Conservation (phyloP, 2,329 filamentous ascomycete species). For the Trichoderma brevicompactum region DNA sequence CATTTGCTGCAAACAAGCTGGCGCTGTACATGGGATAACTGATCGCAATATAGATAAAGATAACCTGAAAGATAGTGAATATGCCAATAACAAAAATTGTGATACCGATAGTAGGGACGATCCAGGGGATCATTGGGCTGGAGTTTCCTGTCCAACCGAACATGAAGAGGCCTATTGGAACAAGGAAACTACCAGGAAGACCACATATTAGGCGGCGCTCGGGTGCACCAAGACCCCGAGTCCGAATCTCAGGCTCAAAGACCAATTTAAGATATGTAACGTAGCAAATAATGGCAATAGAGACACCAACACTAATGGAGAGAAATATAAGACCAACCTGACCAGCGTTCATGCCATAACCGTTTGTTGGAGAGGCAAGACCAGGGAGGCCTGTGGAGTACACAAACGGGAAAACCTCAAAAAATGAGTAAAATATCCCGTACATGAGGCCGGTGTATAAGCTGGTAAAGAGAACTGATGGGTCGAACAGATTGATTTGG, state of each 20-base stretch:
- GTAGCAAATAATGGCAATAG: background rate
- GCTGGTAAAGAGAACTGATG: slow-evolving; percentile 13
- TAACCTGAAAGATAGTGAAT: slow-evolving; percentile 4
- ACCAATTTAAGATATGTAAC: slow-evolving; percentile 5
- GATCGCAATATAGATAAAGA: slow-evolving; percentile 6
- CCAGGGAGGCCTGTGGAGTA: slow-evolving; percentile 6
- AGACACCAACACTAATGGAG: slow-evolving; percentile 3
- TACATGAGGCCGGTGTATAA: slow-evolving; percentile 8
- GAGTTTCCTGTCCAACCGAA: slow-evolving; percentile 15
- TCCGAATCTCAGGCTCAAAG: background rate
- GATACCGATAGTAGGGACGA: slow-evolving; percentile 4
- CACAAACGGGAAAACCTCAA: slow-evolving; percentile 13
- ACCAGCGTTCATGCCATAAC: slow-evolving; percentile 5
- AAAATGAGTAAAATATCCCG: slow-evolving; percentile 9
- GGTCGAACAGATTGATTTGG: slow-evolving; percentile 10
- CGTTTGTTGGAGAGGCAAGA: background rate
- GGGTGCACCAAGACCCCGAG: background rate
- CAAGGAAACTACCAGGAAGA: slow-evolving; percentile 4
- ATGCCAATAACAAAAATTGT: background rate
- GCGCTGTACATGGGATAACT: slow-evolving; percentile 17
- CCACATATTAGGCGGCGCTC: background rate
- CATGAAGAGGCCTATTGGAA: slow-evolving; percentile 2
- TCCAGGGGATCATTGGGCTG: slow-evolving; percentile 4
- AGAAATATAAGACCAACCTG: slow-evolving; percentile 12
- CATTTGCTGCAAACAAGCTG: slow-evolving; percentile 16